Evolutionary conservation across 768 basidiomycete genomes (phyloP).

Genomic region (Hygrocybe coccinea): DNA sequence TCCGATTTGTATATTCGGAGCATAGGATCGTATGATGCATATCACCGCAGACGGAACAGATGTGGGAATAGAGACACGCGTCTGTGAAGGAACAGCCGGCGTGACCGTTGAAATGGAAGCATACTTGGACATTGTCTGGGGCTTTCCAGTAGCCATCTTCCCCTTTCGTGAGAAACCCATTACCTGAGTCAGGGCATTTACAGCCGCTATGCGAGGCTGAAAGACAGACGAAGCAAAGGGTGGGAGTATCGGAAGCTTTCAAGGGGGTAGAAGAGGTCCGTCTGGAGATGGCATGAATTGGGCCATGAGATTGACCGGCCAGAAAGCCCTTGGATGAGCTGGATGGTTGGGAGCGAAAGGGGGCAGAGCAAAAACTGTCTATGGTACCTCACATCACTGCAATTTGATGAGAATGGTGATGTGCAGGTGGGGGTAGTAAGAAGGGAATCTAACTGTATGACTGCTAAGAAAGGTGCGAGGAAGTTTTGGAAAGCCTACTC

Average conservation of each 20-base stretch:
- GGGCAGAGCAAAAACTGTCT: neutral
- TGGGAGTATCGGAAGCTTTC: neutral
- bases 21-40: too few relatives aligned
- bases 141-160: neutral
- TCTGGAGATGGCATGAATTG: neutral
- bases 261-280: neutral
- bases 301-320: neutral
- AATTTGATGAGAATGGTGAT: too few relatives aligned
- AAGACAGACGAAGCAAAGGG: neutral
- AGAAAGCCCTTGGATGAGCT: neutral
- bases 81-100: neutral
- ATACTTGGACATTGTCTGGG: neutral
- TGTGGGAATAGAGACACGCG: conserved; percentile 5
- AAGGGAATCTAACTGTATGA: too few relatives aligned
- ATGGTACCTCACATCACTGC: too few relatives aligned
- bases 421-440: too few relatives aligned
- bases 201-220: neutral
- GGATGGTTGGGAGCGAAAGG: neutral
- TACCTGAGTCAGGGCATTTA: neutral
- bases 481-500: too few relatives aligned
- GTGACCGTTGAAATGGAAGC: conserved; percentile 1
- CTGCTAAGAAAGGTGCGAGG: too few relatives aligned
- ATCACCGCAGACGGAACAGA: conserved; percentile 15
- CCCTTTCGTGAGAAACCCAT: neutral
- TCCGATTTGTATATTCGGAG: too few relatives aligned